Base-by-base conservation (phyloP, 495 filamentous ascomycete genomes). In the Penicillium maclennaniae region DNA sequence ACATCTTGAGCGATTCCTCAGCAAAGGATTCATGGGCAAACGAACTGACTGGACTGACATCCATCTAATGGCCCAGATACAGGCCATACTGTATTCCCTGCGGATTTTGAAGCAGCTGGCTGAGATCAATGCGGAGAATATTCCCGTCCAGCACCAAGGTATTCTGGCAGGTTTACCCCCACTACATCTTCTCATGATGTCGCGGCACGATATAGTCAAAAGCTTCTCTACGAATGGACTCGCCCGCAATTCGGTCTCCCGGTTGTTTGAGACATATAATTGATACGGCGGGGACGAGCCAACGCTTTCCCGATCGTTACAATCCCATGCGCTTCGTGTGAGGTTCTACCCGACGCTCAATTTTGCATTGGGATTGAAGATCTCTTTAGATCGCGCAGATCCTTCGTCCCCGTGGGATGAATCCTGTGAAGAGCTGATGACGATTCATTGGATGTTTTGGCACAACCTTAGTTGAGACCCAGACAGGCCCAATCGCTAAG, bases 1-100 rank as follows among this genome's bases (percentile, higher is more conserved):
- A 19, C 51, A 57, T 19, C 47, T 70, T 41, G 55, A 48, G 9
- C 57, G 53, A 6, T 71, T 69, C 42, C 51, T 73, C 12, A 49
- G 21, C 16, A 28, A 51, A 15, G 74, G 71, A 1, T 61, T 55
- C 8, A 56, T 63, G 56, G 63, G 54, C 3, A 28, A 61, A 23
- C 46, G 23, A 1, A 45, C 66, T 2, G 63, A 65, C 7, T 90
- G 87, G 88, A 74, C 76, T 1, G 74, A 80, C 21, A 63, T 88
- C 19, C 87, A 91, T 44, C 73, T 87, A 10, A 60, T 74, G 12
- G 85, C 84, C 6, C 83, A 88, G 53, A 63, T 82, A 0, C 81
- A 88, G 26, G 81, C 81, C 3, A 77, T 77, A 4, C 68, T 79
- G 7, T 90, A 89, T 56, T 87, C 87, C 0, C 58, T 91, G 0